Conservation (phyloP, 495 filamentous ascomycete genomes). For the Oleoguttula mirabilis region DNA sequence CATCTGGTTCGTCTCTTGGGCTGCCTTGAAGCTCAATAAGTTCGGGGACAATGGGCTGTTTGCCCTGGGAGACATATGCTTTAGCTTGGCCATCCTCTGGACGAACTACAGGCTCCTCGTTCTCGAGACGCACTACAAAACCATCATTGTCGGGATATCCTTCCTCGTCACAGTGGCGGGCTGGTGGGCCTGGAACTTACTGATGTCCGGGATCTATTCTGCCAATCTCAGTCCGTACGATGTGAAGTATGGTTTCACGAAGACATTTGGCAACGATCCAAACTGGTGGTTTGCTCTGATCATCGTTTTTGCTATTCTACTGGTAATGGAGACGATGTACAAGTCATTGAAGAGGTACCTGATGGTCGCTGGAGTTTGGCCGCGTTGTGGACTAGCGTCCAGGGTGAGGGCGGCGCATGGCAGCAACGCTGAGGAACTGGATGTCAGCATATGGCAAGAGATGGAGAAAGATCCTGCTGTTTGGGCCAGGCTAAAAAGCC, state of each 20-base stretch:
- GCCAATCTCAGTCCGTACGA: constrained; percentile 51
- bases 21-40: constrained; percentile 54
- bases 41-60: constrained; percentile 63
- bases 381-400: constrained; percentile 27
- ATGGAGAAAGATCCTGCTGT: constrained; percentile 4
- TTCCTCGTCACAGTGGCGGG: constrained; percentile 58
- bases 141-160: constrained; percentile 49
- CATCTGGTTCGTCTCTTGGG: constrained; percentile 64
- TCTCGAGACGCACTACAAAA: constrained; percentile 79
- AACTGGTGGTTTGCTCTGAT: constrained; percentile 75
- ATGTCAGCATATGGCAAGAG: constrained; percentile 4
- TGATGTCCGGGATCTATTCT: constrained; percentile 51
- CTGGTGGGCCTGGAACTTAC: constrained; percentile 83
- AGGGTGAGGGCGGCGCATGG: no score
- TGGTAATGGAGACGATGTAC: constrained; percentile 58
- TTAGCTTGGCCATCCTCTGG: constrained; percentile 59
- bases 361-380: constrained; percentile 53
- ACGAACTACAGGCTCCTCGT: constrained; percentile 79
- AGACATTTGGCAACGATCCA: constrained; percentile 55
- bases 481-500: no score
- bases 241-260: constrained; percentile 54
- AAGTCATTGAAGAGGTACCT: constrained; percentile 47
- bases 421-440: constrained; percentile 1
- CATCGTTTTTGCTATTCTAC: constrained; percentile 46
- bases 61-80: constrained; percentile 67